phyloP scores from a whole-genome alignment of 352 stramenopile genomes.

The Globisporangium abappressorium region DNA sequence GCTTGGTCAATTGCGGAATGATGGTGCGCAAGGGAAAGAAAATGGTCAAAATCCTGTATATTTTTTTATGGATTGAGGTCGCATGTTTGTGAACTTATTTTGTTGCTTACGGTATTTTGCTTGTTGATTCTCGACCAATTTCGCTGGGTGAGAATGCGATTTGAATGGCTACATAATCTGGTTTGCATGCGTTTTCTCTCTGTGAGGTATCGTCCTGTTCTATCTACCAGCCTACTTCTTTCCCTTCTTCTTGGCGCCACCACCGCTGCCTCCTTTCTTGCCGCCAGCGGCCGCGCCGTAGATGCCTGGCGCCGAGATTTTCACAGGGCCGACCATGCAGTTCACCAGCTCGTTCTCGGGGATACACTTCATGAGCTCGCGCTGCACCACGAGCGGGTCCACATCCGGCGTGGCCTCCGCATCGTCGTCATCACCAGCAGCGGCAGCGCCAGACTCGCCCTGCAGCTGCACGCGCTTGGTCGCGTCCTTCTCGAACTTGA shows the following conservation, averaged over 20 bases:
- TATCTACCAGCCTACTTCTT: slow-evolving; percentile 24
- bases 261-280: slow-evolving; percentile 33
- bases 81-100: too few relatives aligned
- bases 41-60: background rate
- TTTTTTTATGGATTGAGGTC: background rate
- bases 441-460: slow-evolving; percentile 2
- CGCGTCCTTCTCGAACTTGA: slow-evolving; percentile 65
- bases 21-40: background rate
- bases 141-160: too few relatives aligned
- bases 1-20: slow-evolving; percentile 2
- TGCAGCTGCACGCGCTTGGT: slow-evolving; percentile 13
- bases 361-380: slow-evolving; percentile 88
- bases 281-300: slow-evolving; percentile 26
- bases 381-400: slow-evolving; percentile 70
- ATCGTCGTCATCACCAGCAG: slow-evolving; percentile 18
- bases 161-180: background rate
- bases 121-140: too few relatives aligned
- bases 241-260: slow-evolving; percentile 21
- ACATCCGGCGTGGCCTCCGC: slow-evolving; percentile 44
- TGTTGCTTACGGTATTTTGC: too few relatives aligned
- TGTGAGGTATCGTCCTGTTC: background rate
- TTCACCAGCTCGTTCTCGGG: slow-evolving; percentile 87
- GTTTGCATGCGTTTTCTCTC: background rate
- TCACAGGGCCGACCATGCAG: slow-evolving; percentile 90
- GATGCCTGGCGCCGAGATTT: slow-evolving; percentile 79